Evolutionary conservation across 208 protist species (phyloP).

Genomic region (Tritrichomonas musculus): DNA sequence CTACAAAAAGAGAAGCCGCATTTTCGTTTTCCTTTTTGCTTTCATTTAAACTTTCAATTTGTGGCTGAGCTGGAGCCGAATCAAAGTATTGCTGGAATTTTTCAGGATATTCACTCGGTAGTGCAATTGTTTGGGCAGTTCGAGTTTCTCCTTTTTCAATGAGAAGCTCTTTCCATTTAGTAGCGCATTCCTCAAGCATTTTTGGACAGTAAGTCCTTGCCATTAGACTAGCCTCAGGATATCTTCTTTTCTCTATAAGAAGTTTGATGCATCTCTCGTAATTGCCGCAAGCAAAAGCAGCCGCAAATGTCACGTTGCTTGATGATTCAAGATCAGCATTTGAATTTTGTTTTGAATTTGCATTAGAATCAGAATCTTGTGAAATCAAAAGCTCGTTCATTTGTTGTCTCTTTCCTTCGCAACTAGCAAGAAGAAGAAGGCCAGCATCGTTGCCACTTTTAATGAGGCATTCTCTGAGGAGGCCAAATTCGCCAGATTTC

Average conservation of each 20-base stretch:
- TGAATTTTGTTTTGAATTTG: neutral
- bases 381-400: neutral
- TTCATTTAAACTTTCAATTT: no score
- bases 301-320: constrained; percentile 72
- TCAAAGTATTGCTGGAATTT: neutral
- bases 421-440: neutral
- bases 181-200: constrained; percentile 36
- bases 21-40: no score
- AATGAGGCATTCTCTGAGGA: neutral
- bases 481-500: neutral
- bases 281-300: constrained; percentile 64
- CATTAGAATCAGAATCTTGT: constrained; percentile 81
- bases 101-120: neutral
- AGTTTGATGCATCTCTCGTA: constrained; percentile 71
- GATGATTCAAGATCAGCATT: no score
- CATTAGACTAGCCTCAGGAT: constrained; percentile 84
- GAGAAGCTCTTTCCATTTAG: neutral
- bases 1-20: no score
- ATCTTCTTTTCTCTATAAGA: constrained; percentile 64
- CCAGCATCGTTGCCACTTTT: neutral
- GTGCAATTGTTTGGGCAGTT: neutral
- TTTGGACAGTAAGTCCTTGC: constrained; percentile 79
- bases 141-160: neutral
- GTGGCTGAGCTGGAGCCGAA: no score
- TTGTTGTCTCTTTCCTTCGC: neutral